Conservation (phyloP, 139 green algal genomes). For the Closterium sp. region DNA sequence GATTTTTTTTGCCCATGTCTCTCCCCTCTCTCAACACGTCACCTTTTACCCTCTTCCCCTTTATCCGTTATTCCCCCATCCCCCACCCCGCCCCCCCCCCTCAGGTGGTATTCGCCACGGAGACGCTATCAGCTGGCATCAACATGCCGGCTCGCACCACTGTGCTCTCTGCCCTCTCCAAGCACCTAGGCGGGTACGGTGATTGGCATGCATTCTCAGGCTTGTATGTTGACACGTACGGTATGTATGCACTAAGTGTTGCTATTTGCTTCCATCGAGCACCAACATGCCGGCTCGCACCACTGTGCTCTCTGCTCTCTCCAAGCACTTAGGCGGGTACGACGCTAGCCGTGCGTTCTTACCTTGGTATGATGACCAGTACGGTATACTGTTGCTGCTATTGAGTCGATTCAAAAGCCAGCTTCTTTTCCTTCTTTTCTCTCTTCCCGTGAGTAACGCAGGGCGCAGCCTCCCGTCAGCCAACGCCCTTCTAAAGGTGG, state of each 20-base stretch:
- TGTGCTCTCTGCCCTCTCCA: constrained; percentile 46
- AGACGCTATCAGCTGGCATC: constrained; percentile 95
- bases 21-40: too few relatives aligned
- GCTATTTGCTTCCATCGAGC: constrained; percentile 91
- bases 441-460: background rate
- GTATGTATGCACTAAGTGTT: too few relatives aligned
- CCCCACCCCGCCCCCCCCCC: constrained; percentile 35
- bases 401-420: background rate
- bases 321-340: constrained; percentile 29
- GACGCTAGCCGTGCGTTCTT: too few relatives aligned
- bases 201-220: too few relatives aligned
- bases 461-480: constrained; percentile 29
- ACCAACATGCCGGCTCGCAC: constrained; percentile 97
- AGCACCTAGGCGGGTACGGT: constrained; percentile 21
- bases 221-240: too few relatives aligned
- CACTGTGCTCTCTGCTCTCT: constrained; percentile 49
- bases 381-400: background rate
- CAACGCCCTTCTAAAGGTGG: constrained; percentile 57
- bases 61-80: too few relatives aligned
- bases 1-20: too few relatives aligned
- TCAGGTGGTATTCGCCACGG: constrained; percentile 92
- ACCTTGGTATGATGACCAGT: background rate
- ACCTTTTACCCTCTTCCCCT: too few relatives aligned
- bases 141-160: constrained; percentile 92
- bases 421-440: background rate